Evolutionary conservation across 2,329 filamentous ascomycete species (phyloP), one percentile per base, ranked within the genome.

Genomic region (Cladophialophora carrionii): DNA sequence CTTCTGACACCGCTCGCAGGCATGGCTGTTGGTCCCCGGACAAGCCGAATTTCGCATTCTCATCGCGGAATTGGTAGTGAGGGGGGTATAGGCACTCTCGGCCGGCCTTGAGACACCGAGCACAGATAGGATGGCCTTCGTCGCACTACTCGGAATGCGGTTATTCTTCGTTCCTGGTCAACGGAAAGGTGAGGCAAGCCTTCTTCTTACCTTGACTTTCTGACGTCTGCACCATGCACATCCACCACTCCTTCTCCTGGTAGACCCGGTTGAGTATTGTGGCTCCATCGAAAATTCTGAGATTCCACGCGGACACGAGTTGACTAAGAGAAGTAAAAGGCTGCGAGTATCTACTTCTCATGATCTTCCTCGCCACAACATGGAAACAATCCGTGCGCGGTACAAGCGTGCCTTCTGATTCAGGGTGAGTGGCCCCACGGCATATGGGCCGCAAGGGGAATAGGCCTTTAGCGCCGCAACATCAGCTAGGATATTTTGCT

Each of bases 201-300:
- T 14, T 34, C 52, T 20, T 29, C 1, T n/a, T 55, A 55, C 52
- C 52, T 55, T 55, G 31, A 55, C 52, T 29, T 55, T 55, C 29
- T 55, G 52, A 55, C 52, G 52, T 34, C 52, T 55, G 52, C 52
- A 55, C 31, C 31, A 34, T 55, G 31, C 29, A 55, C 52, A 32
- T 14, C 52, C 52, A 32, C 31, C 26, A 22, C 52, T 55, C 31
- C 52, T 55, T 22, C 52, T 55, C 14, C 12, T 55, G 17, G n/a
- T 8, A 34, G 52, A 20, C n/a, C 8, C 7, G 4, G n/a, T 34
- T 10, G 8, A 0, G 4, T 55, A 3, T 31, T 34, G 7, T 55
- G 52, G 1, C n/a, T 55, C 52, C 29, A 55, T 55, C 48, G 48
- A 51, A 17, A 24, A 8, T 6, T 51, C 7, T 22, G 24, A 51